These are phyloP conservation scores for Plasmodium knowlesi DNA, from an alignment of 169 alveolate species.

Conservation along the genomic window DNA sequence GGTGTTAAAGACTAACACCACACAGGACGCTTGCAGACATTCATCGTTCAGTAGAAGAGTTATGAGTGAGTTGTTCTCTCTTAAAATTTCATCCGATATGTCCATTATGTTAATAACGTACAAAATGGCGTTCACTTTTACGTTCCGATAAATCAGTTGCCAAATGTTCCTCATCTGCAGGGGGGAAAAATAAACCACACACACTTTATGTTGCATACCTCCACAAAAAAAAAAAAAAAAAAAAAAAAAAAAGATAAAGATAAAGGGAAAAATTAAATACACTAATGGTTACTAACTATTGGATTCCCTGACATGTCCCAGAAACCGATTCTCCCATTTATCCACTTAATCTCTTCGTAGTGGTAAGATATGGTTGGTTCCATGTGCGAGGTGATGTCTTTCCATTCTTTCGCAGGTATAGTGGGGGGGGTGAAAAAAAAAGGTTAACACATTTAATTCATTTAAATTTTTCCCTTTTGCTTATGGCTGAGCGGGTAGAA, in stretches of 20 bases:
- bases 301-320: conserved; percentile 74
- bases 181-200: background rate
- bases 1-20: conserved; percentile 67
- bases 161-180: conserved; percentile 67
- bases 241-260: conserved; percentile 7
- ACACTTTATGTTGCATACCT: background rate
- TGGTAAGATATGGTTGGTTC: conserved; percentile 74
- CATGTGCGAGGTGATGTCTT: conserved; percentile 52
- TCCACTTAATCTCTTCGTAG: conserved; percentile 61
- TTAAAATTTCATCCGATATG: conserved; percentile 54
- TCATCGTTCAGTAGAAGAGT: conserved; percentile 65
- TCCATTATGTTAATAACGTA: conserved; percentile 73
- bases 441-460: background rate
- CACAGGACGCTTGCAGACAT: conserved; percentile 65
- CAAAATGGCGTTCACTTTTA: conserved; percentile 63
- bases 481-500: background rate
- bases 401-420: conserved; percentile 56
- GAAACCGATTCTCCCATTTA: conserved; percentile 68
- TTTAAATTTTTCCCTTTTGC: background rate
- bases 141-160: conserved; percentile 64
- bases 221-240: background rate
- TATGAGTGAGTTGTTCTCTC: conserved; percentile 47
- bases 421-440: background rate
- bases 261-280: background rate
- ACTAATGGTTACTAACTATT: conserved; percentile 28